Evolutionary conservation across 805 yeast genomes (phyloP), one percentile per base, ranked within the genome.

Genomic region (Candida ulmi): DNA sequence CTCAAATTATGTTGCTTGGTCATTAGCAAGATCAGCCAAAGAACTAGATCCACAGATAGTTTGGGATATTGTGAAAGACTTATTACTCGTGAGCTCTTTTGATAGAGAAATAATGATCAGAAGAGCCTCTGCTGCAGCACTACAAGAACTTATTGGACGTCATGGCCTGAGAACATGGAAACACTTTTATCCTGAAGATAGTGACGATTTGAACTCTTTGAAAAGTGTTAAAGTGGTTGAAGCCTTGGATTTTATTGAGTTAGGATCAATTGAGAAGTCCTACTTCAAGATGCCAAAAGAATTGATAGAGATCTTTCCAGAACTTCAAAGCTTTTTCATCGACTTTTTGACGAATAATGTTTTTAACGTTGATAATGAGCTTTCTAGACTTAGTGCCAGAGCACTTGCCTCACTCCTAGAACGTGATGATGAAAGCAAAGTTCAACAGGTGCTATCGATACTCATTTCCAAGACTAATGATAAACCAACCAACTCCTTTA

Each of bases 141-240:
- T 90, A 7, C 97, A 90, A 54, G 98, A 90, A 52, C 68, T 83
- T 13, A 56, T 87, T 3, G 98, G 98, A 0, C 63, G 97, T 28
- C 80, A 78, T 54, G 85, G 85, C 1, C 61, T 61, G 11, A 25
- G 41, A 24, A 41, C 69, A 21, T 62, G 78, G 51, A 46, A 50
- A 33, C 25, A 33, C 12, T 7, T 54, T 42, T 42, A 46, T 40
- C 40, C 54, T 16, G 19, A 37, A 5, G 44, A 43, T 3, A 28
- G 31, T 17, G 41, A 50, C n/a, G 41, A 50, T n/a, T 38, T 56
- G 12, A 47, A 61, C 13, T 66, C 72, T 9, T 50, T 54, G 8
- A 62, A 65, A 42, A 66, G 71, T 15, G 63, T 83, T 29, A 55
- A 57, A 13, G 53, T 86, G 2, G 72, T 88, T 28, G 87, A 87